Evolutionary conservation across 495 filamentous ascomycete genomes (phyloP), one percentile per base, ranked within the genome.

Genomic region (Cercophora newfieldiana): DNA sequence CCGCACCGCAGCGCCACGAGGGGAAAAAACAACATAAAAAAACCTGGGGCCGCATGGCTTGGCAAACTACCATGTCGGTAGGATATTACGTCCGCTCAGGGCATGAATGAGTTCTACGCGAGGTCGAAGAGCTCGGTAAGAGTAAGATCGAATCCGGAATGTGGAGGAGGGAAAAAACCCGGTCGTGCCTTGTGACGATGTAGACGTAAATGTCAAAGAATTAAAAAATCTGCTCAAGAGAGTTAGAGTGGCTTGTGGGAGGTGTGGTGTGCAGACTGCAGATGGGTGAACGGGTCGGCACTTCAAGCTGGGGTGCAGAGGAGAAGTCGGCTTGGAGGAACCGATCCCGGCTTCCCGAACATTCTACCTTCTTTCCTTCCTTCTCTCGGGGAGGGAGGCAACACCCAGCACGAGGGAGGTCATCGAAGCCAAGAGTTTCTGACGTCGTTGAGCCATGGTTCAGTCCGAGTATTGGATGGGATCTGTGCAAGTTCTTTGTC

Each of bases 201-300:
- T 60, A 29, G 25, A n/a, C 3, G n/a, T n/a, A n/a, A n/a, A n/a
- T n/a, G n/a, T n/a, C n/a, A n/a, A n/a, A n/a, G n/a, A n/a, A n/a
- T n/a, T n/a, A n/a, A n/a, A n/a, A n/a, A 63, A 47, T 63, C 10
- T 56, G 61, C 21, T 37, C 44, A 33, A 16, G 59, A 24, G 57
- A n/a, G 19, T 19, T n/a, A n/a, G 22, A 50, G 59, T 19, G 44
- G 26, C 18, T 21, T 37, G 19, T 56, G 25, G 28, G 19, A 21
- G 44, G 12, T 50, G 48, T 55, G 24, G 44, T 59, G 7, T 25
- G 14, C 58, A 57, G 16, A 16, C 47, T 25, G 30, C 19, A 58
- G 53, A 31, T 55, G 66, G 61, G 33, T 50, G 56, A 68, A 68
- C 61, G 66, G 66, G 54, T 68, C 66, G 66, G 66, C 66, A 68